Conservation (phyloP, 2,329 filamentous ascomycete species). For the Biscogniauxia sp. region DNA sequence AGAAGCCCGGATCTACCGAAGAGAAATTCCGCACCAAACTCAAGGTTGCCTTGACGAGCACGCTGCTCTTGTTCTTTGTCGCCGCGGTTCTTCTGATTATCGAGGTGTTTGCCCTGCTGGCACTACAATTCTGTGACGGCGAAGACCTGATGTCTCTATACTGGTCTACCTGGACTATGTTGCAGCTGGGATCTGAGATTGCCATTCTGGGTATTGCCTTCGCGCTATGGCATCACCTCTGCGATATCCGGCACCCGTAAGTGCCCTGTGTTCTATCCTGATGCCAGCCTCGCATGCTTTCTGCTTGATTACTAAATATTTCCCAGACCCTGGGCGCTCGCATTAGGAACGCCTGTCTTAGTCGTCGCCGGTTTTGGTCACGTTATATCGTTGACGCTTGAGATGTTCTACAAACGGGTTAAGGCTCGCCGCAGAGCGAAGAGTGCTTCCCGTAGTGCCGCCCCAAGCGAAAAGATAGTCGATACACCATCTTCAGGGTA, state of each 20-base stretch:
- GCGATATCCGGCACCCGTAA: conserved; percentile 51
- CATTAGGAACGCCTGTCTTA: conserved; percentile 58
- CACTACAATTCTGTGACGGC: conserved; percentile 58
- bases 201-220: conserved; percentile 57
- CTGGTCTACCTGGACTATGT: conserved; percentile 61
- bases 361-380: conserved; percentile 55
- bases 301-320: neutral
- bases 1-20: conserved; percentile 31
- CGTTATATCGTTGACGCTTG: conserved; percentile 36
- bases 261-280: conserved; percentile 21
- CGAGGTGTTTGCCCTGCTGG: conserved; percentile 53
- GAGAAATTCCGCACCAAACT: conserved; percentile 38
- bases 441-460: conserved; percentile 1
- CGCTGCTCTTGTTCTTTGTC: conserved; percentile 42
- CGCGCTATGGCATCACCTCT: conserved; percentile 48
- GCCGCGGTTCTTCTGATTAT: conserved; percentile 48
- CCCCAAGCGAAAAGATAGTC: conserved; percentile 5
- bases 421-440: conserved; percentile 11
- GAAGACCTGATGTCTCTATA: conserved; percentile 59
- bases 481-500: conserved; percentile 6
- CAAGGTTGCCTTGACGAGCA: conserved; percentile 41
- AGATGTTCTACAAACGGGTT: conserved; percentile 22
- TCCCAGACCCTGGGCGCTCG: conserved; percentile 49
- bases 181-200: conserved; percentile 57
- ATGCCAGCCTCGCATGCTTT: neutral